Evolutionary conservation across 2,329 filamentous ascomycete species (phyloP).

Genomic region (Volutella citrinella): DNA sequence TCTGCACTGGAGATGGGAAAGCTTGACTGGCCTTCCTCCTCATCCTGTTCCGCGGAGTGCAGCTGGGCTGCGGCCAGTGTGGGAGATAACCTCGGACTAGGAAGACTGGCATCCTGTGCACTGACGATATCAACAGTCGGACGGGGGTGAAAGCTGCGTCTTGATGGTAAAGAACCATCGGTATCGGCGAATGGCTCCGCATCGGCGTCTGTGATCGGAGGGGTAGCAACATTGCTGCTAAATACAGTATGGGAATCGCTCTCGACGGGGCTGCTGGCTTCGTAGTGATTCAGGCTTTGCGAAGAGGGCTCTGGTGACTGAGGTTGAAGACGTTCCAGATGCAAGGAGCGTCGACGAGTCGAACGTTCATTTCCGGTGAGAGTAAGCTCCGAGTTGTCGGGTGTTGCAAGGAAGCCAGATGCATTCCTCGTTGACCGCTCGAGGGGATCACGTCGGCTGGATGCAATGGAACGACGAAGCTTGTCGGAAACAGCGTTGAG

Average conservation of each 20-base stretch:
- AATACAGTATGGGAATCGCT: constrained; percentile 60
- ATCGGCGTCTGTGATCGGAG: constrained; percentile 72
- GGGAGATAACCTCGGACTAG: constrained; percentile 91
- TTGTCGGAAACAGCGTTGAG: constrained; percentile 32
- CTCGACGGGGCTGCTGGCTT: constrained; percentile 49
- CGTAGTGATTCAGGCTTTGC: constrained; percentile 36
- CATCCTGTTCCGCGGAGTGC: constrained; percentile 43
- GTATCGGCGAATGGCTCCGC: constrained; percentile 56
- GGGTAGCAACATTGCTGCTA: constrained; percentile 65
- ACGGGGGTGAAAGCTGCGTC: constrained; percentile 46
- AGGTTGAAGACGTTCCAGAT: constrained; percentile 39
- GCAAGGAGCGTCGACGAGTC: constrained; percentile 38
- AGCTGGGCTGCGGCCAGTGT: constrained; percentile 71
- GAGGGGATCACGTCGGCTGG: constrained; percentile 20
- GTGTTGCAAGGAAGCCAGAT: constrained; percentile 49
- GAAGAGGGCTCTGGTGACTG: constrained; percentile 45
- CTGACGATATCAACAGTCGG: constrained; percentile 65
- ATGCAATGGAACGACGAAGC: constrained; percentile 31
- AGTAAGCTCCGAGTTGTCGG: constrained; percentile 52
- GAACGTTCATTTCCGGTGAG: constrained; percentile 29
- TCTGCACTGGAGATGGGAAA: constrained; percentile 30
- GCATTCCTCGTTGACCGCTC: constrained; percentile 23
- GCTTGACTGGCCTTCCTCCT: constrained; percentile 34
- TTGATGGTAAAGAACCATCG: constrained; percentile 47
- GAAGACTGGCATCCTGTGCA: constrained; percentile 85